Conservation (phyloP, 2,329 filamentous ascomycete species). For the Microdochium paspali region DNA sequence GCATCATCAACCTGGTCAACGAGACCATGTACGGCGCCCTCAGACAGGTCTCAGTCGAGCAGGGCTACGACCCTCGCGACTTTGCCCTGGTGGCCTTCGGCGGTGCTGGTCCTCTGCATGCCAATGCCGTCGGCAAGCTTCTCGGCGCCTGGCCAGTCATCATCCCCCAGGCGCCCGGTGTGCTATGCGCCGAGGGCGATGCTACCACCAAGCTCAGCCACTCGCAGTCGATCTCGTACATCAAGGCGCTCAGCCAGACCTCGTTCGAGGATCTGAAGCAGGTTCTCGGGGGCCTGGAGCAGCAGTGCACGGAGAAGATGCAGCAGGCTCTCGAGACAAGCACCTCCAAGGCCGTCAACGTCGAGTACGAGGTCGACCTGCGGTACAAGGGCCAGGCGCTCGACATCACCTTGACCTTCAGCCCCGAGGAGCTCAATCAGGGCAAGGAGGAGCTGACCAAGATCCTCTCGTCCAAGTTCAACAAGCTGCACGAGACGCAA, state of each 20-base stretch:
- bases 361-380: conserved; percentile 32
- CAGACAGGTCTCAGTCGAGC: conserved; percentile 38
- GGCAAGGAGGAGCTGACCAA: conserved; percentile 17
- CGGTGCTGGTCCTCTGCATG: conserved; percentile 40
- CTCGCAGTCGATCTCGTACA: conserved; percentile 33
- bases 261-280: conserved; percentile 20
- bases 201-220: conserved; percentile 37
- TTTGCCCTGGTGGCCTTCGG: conserved; percentile 41
- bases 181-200: conserved; percentile 39
- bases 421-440: conserved; percentile 19
- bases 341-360: conserved; percentile 17
- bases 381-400: conserved; percentile 36
- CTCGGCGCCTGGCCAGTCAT: conserved; percentile 42
- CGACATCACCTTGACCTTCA: conserved; percentile 23
- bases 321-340: conserved; percentile 20
- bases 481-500: conserved; percentile 29
- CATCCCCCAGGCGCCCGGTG: conserved; percentile 37
- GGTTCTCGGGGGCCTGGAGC: conserved; percentile 23
- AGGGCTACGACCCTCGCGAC: conserved; percentile 38
- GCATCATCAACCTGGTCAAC: conserved; percentile 37
- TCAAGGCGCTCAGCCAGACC: conserved; percentile 26
- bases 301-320: conserved; percentile 26
- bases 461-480: conserved; percentile 26
- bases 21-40: conserved; percentile 42
- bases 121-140: conserved; percentile 34